A percentile compares a stretch with the other conserved stretches of the same genome.
Conservation (phyloP, 768 basidiomycete species). For the Suillus fuscotomentosus region DNA sequence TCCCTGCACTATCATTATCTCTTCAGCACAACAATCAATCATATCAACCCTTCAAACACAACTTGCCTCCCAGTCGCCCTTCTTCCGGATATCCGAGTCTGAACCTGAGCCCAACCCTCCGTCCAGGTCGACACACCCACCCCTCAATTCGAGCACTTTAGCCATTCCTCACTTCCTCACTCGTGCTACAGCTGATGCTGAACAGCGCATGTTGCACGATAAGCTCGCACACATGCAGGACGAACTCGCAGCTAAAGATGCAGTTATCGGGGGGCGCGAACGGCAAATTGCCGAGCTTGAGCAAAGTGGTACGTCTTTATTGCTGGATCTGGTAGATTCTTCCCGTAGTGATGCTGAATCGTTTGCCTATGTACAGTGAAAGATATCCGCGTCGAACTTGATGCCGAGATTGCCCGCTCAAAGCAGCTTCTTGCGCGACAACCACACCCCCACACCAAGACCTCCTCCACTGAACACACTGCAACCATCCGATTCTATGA, state of each 20-base stretch:
- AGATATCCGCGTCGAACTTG: conserved; percentile 52
- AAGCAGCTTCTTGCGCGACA: conserved; percentile 42
- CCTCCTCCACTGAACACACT: conserved; percentile 43
- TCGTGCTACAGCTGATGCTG: conserved; percentile 70
- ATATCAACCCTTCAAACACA: conserved; percentile 45
- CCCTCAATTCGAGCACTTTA: neutral
- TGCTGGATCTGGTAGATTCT: neutral
- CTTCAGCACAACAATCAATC: conserved; percentile 52
- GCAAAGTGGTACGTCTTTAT: conserved; percentile 43
- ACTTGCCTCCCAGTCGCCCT: conserved; percentile 53
- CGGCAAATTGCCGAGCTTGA: conserved; percentile 46
- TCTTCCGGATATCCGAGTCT: conserved; percentile 35
- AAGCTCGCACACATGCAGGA: conserved; percentile 46
- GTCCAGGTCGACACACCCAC: neutral
- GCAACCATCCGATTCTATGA: conserved; percentile 77
- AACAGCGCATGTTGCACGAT: conserved; percentile 52
- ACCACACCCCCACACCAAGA: conserved; percentile 33
- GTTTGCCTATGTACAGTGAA: conserved; percentile 38
- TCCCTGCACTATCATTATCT: conserved; percentile 6
- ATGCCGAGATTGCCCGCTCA: conserved; percentile 60
- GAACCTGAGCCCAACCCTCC: neutral
- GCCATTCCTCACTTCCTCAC: conserved; percentile 66
- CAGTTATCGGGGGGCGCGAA: conserved; percentile 41
- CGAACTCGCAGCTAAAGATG: conserved; percentile 41
- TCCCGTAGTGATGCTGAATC: conserved; percentile 1